These are phyloP conservation scores for Pascua sp. DNA, from an alignment of 1,284 basidiomycete species.

Conservation along the genomic window DNA sequence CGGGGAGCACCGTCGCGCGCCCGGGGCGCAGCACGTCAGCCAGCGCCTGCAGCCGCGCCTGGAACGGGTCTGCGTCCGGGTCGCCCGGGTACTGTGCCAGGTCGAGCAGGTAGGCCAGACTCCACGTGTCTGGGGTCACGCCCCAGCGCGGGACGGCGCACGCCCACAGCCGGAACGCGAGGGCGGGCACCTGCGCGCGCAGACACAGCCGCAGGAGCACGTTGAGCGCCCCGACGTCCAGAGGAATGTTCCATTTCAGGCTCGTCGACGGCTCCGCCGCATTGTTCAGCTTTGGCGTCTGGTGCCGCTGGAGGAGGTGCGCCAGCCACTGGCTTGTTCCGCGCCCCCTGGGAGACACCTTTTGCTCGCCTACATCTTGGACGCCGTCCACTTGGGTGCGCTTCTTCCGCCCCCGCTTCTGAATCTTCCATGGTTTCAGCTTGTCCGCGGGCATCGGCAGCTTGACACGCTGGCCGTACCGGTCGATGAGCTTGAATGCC, in stretches of 20 bases:
- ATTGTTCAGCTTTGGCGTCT: neutral
- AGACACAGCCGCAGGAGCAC: conserved; percentile 29
- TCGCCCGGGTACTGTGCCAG: conserved; percentile 20
- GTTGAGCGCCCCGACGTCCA: conserved; percentile 36
- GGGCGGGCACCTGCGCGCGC: conserved; percentile 10
- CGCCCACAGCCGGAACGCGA: conserved; percentile 36
- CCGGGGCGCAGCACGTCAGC: conserved; percentile 5
- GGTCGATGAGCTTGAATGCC: conserved; percentile 32
- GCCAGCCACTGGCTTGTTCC: too few species aligned
- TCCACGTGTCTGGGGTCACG: conserved; percentile 28
- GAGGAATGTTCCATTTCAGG: conserved; percentile 8
- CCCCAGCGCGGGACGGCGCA: conserved; percentile 38
- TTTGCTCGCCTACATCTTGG: too few species aligned
- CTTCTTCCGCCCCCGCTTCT: too few species aligned
- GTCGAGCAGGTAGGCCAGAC: conserved; percentile 33
- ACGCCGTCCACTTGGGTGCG: too few species aligned
- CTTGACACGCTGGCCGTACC: conserved; percentile 2
- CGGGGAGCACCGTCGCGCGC: too few species aligned
- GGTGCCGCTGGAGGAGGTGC: neutral
- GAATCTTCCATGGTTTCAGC: too few species aligned
- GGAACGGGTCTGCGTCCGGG: conserved; percentile 13
- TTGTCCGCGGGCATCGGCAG: neutral
- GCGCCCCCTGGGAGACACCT: too few species aligned
- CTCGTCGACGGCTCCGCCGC: neutral
- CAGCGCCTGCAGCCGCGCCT: conserved; percentile 23